A percentile compares a stretch with the other conserved stretches of the same genome.
Conservation (phyloP, 2,329 filamentous ascomycete species). For the Bipolaris zeicola region DNA sequence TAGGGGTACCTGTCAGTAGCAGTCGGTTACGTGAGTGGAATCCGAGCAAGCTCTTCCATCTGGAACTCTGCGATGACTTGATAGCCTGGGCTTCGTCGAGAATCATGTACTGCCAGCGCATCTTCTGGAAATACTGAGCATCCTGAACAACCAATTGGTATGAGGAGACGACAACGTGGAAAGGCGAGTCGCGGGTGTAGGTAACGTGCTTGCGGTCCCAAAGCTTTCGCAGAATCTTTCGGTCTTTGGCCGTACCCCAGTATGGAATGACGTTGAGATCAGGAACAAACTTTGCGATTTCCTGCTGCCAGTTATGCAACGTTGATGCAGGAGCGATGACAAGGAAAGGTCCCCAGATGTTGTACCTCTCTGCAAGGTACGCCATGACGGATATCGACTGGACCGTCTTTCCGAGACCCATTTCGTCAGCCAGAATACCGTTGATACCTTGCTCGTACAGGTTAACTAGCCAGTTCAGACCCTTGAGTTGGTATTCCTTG, state of each 20-base stretch:
- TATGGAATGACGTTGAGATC: slow-evolving; percentile 95
- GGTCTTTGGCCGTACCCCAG: slow-evolving; percentile 92
- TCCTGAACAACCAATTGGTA: slow-evolving; percentile 97
- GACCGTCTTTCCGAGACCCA: slow-evolving; percentile 99
- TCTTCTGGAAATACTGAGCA: slow-evolving; percentile 97
- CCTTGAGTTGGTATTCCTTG: slow-evolving; percentile 98
- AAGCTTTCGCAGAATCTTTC: slow-evolving; percentile 96
- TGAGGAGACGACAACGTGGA: slow-evolving; percentile 95
- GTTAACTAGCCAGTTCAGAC: slow-evolving; percentile 98
- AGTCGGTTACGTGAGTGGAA: slow-evolving; percentile 96
- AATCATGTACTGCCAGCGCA: slow-evolving; percentile 99
- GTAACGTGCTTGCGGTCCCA: slow-evolving; percentile 98
- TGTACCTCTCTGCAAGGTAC: slow-evolving; percentile 94
- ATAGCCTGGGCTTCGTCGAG: slow-evolving; percentile 98
- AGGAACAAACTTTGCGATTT: slow-evolving; percentile 93
- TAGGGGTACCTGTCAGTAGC: slow-evolving; percentile 92
- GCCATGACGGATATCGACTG: slow-evolving; percentile 99
- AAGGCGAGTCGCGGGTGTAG: slow-evolving; percentile 89
- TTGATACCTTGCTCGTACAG: slow-evolving; percentile 99
- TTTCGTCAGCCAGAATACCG: slow-evolving; percentile 96
- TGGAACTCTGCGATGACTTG: slow-evolving; percentile 94
- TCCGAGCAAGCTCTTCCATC: slow-evolving; percentile 93
- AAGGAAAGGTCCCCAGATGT: slow-evolving; percentile 97
- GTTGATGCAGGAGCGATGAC: slow-evolving; percentile 97
- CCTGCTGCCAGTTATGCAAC: slow-evolving; percentile 98